phyloP scores from a whole-genome alignment of 2,329 filamentous ascomycete species.

The Mollisia scopiformis region DNA sequence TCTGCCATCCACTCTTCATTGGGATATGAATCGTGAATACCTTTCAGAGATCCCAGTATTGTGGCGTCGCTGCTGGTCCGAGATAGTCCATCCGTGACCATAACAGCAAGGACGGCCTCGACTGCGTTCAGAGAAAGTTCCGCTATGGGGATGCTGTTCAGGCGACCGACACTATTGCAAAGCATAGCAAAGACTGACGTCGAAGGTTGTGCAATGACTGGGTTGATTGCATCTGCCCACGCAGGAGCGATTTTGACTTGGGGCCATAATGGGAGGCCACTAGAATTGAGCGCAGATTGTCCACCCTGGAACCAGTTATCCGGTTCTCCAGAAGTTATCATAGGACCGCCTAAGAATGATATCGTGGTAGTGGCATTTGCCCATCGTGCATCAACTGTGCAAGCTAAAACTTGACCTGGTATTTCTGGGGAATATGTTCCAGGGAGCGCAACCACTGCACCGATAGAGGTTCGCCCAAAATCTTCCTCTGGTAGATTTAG shows the following conservation, averaged over 20 bases:
- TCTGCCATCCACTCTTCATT: slow-evolving; percentile 3
- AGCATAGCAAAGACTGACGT: slow-evolving; percentile 6
- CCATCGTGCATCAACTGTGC: slow-evolving; percentile 13
- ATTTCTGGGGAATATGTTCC: background rate
- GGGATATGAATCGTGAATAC: background rate
- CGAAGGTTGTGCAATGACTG: background rate
- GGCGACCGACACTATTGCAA: background rate
- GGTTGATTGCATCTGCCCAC: slow-evolving; percentile 6
- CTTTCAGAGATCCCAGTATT: slow-evolving; percentile 6
- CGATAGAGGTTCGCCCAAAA: slow-evolving; percentile 8
- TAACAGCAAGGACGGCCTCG: slow-evolving; percentile 10
- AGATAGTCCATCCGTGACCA: slow-evolving; percentile 10
- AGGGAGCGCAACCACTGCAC: slow-evolving; percentile 10
- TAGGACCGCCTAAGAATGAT: slow-evolving; percentile 2
- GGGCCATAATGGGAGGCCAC: slow-evolving; percentile 4
- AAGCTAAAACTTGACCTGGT: slow-evolving; percentile 2
- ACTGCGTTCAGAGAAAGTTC: slow-evolving; percentile 1
- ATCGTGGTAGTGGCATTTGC: slow-evolving; percentile 1
- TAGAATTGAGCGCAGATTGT: background rate
- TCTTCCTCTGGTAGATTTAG: slow-evolving; percentile 2
- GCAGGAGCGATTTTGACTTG: slow-evolving; percentile 5
- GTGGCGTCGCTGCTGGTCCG: background rate
- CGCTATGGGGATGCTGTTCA: background rate
- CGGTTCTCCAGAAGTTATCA: background rate
- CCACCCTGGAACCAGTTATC: background rate